Evolutionary conservation across 2,329 filamentous ascomycete genomes (phyloP).

Genomic region (Monosporascus sp.): DNA sequence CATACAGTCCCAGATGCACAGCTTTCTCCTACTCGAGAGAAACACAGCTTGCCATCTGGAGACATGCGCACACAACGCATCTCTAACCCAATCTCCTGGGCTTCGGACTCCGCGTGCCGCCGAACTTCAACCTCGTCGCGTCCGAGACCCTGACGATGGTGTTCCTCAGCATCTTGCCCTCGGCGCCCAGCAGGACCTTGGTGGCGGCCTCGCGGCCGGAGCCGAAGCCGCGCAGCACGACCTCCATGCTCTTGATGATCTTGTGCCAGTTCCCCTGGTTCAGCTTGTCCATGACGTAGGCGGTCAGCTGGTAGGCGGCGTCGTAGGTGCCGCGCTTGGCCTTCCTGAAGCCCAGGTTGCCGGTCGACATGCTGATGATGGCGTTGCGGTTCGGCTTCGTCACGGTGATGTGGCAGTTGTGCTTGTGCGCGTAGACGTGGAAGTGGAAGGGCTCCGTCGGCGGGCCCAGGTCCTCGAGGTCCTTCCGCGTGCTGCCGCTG

Average conservation of each 20-base stretch:
- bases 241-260: constrained; percentile 71
- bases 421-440: constrained; percentile 80
- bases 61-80: neutral
- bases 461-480: constrained; percentile 28
- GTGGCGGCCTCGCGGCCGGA: constrained; percentile 80
- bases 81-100: constrained; percentile 64
- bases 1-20: neutral
- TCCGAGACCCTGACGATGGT: constrained; percentile 80
- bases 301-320: constrained; percentile 82
- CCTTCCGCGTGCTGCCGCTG: constrained; percentile 16
- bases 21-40: neutral
- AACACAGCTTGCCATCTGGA: neutral
- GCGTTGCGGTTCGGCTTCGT: constrained; percentile 75
- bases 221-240: constrained; percentile 82
- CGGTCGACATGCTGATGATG: constrained; percentile 73
- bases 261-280: constrained; percentile 74
- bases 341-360: constrained; percentile 91
- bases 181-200: constrained; percentile 82
- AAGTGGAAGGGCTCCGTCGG: constrained; percentile 69
- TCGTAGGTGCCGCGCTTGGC: constrained; percentile 77
- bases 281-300: constrained; percentile 78
- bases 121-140: constrained; percentile 88
- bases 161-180: constrained; percentile 69
- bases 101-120: constrained; percentile 80
- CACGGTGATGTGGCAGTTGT: constrained; percentile 93